Conservation (phyloP, 2,329 filamentous ascomycete species). For the Diatrype stigma region DNA sequence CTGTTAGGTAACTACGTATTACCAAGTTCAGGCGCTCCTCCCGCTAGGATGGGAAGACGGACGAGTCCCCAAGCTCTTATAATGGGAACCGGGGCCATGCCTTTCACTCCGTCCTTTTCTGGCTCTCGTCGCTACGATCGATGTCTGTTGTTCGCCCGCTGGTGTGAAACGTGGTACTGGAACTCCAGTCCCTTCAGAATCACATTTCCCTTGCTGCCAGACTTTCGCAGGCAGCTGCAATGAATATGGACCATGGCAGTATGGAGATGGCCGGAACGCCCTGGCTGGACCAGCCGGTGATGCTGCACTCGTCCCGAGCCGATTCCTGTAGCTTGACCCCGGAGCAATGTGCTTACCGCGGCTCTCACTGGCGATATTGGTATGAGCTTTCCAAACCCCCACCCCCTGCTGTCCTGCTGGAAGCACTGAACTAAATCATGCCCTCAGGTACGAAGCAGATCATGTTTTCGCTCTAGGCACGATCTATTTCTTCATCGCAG, state of each 20-base stretch:
- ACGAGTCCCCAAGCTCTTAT: background rate
- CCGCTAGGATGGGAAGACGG: background rate
- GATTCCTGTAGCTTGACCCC: slow-evolving; percentile 32
- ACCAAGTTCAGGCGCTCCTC: too few relatives aligned
- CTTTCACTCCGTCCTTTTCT: too few relatives aligned
- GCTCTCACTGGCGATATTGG: slow-evolving; percentile 46
- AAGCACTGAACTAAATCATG: slow-evolving; percentile 1
- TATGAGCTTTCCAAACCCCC: slow-evolving; percentile 19
- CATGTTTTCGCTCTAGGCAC: slow-evolving; percentile 49
- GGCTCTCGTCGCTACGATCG: too few relatives aligned
- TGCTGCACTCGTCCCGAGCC: slow-evolving; percentile 34
- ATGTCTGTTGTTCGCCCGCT: too few relatives aligned
- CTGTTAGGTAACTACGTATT: background rate
- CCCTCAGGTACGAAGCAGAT: slow-evolving; percentile 48
- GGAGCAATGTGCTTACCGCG: slow-evolving; percentile 42
- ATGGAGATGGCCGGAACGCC: slow-evolving; percentile 17
- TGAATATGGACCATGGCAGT: slow-evolving; percentile 3
- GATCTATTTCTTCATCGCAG: slow-evolving; percentile 46
- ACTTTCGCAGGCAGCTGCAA: background rate
- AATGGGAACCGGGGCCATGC: background rate
- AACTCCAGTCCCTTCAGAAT: too few relatives aligned
- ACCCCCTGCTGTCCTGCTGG: background rate
- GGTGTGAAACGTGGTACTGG: too few relatives aligned
- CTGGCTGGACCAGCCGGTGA: slow-evolving; percentile 38
- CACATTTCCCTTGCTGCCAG: background rate